These are phyloP conservation scores for Penicillium mononematosum DNA, from an alignment of 495 filamentous ascomycete species.

Conservation along the genomic window DNA sequence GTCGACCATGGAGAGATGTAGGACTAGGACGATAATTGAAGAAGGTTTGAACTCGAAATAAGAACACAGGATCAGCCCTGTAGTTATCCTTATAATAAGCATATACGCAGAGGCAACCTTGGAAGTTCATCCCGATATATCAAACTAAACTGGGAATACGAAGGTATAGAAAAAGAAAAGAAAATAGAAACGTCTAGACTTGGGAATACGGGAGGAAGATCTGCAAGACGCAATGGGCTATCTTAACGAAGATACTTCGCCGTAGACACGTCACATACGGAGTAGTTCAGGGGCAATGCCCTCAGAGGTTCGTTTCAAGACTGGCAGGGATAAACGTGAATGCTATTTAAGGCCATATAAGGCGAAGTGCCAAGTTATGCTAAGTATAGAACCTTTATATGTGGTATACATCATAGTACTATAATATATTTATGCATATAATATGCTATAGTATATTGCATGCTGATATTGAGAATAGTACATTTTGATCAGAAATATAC, in stretches of 20 bases:
- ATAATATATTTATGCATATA: too few species aligned
- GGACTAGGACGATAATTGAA: neutral
- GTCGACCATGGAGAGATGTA: neutral
- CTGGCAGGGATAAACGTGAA: too few species aligned
- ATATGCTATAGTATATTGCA: too few species aligned
- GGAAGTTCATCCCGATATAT: neutral
- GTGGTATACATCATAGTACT: too few species aligned
- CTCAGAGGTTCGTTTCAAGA: too few species aligned
- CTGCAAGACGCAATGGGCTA: neutral
- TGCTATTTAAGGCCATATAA: too few species aligned
- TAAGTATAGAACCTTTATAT: too few species aligned
- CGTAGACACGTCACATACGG: neutral
- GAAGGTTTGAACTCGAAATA: neutral
- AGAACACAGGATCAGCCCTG: neutral
- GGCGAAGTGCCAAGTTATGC: too few species aligned
- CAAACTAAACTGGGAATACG: neutral
- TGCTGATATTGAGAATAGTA: too few species aligned
- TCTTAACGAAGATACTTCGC: neutral
- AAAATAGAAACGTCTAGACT: neutral
- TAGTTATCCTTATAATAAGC: neutral
- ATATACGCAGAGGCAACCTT: neutral
- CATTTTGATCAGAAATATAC: too few species aligned
- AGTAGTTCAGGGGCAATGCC: too few species aligned
- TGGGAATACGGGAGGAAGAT: neutral
- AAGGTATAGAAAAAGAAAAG: neutral